phyloP scores from a whole-genome alignment of 2,329 filamentous ascomycete genomes.

The Hyphodiscus sp. region DNA sequence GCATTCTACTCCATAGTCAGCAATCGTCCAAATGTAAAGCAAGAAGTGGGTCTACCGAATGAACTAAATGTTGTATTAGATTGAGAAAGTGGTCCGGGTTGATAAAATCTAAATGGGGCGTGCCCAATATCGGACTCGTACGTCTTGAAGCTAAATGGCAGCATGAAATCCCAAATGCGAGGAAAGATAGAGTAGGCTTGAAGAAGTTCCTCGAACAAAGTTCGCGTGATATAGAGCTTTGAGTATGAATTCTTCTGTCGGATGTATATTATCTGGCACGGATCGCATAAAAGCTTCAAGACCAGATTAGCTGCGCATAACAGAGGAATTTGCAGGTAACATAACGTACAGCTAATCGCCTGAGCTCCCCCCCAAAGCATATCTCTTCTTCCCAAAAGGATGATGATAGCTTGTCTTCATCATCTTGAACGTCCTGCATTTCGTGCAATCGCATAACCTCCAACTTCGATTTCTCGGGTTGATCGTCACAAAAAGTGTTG shows the following conservation, averaged over 20 bases:
- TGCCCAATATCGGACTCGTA: constrained; percentile 9
- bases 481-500: constrained; percentile 1
- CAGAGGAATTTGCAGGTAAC: neutral
- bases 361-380: neutral
- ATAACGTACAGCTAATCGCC: constrained; percentile 4
- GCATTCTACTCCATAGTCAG: constrained; percentile 8
- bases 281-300: constrained; percentile 2
- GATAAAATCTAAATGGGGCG: constrained; percentile 8
- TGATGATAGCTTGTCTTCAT: neutral
- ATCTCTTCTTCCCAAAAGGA: neutral
- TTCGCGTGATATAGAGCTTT: constrained; percentile 8
- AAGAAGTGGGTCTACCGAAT: constrained; percentile 6
- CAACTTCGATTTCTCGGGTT: neutral
- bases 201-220: constrained; percentile 5
- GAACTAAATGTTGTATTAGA: neutral
- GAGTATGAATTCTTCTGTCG: constrained; percentile 11
- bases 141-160: constrained; percentile 15
- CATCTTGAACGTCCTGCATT: neutral
- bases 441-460: neutral
- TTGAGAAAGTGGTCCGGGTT: neutral
- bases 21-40: neutral
- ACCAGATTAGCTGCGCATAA: neutral
- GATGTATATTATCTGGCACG: constrained; percentile 12
- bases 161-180: constrained; percentile 13
- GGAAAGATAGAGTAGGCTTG: constrained; percentile 7